Percentiles rank a stretch among this genome's conserved stretches.
Evolutionary conservation across 768 basidiomycete species (phyloP).

Genomic region (Boletus sp.): DNA sequence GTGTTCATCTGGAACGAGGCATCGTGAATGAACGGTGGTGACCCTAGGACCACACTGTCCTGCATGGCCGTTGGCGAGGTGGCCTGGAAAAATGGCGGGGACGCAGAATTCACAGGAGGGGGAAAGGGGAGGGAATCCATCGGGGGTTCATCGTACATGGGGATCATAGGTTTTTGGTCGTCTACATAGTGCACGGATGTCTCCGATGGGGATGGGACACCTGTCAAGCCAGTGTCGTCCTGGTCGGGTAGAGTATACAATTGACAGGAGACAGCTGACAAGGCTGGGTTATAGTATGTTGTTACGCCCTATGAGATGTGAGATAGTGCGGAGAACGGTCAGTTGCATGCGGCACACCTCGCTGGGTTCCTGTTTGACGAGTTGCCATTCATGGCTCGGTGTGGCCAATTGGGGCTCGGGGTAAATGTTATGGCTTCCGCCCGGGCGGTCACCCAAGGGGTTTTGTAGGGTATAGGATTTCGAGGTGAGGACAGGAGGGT

Average conservation of each 20-base stretch:
- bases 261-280: constrained; percentile 7
- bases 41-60: constrained; percentile 9
- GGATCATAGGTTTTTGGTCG: constrained; percentile 6
- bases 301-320: constrained; percentile 8
- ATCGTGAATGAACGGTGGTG: constrained; percentile 16
- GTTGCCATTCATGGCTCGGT: constrained; percentile 18
- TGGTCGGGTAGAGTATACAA: constrained; percentile 17
- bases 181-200: constrained; percentile 9
- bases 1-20: constrained; percentile 4
- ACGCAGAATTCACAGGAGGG: constrained; percentile 21
- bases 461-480: constrained; percentile 31
- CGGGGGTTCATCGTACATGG: constrained; percentile 20
- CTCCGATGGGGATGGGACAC: not conserved
- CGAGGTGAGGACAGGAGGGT: constrained; percentile 8
- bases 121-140: constrained; percentile 33
- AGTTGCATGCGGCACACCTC: constrained; percentile 19
- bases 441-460: constrained; percentile 21
- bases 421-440: not conserved
- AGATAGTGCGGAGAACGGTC: not conserved
- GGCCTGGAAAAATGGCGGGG: constrained; percentile 20
- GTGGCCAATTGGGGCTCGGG: not conserved
- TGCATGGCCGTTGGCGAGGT: constrained; percentile 5
- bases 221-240: constrained; percentile 4
- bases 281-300: constrained; percentile 12
- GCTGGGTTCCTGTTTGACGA: constrained; percentile 23